phyloP scores from a whole-genome alignment of 495 filamentous ascomycete genomes.

The Lasiosphaeria hispida region DNA sequence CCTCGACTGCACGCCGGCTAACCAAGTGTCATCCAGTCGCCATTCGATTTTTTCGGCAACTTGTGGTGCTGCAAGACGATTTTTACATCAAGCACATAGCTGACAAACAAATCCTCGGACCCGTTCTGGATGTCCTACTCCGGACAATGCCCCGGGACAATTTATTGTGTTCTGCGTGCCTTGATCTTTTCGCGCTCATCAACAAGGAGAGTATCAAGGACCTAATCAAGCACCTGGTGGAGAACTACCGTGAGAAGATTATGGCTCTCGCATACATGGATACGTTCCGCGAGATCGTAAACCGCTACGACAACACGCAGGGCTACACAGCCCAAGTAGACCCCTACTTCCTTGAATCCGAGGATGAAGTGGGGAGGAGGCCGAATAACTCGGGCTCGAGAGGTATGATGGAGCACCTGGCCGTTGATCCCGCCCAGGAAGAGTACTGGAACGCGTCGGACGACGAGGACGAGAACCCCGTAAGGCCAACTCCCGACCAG shows the following conservation, averaged over 20 bases:
- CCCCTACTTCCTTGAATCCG: constrained; percentile 46
- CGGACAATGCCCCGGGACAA: constrained; percentile 96
- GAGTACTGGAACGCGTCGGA: constrained; percentile 94
- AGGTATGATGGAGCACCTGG: constrained; percentile 62
- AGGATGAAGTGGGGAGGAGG: constrained; percentile 50
- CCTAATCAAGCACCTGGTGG: constrained; percentile 79
- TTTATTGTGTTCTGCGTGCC: constrained; percentile 89
- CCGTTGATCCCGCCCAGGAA: constrained; percentile 79
- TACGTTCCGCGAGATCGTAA: constrained; percentile 73
- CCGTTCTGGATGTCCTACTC: constrained; percentile 83
- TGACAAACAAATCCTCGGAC: constrained; percentile 77
- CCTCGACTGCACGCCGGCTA: not conserved
- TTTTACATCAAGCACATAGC: constrained; percentile 88
- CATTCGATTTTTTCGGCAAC: constrained; percentile 89
- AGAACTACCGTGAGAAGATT: constrained; percentile 82
- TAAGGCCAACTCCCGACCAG: constrained; percentile 29
- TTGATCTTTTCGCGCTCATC: constrained; percentile 93
- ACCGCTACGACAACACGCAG: constrained; percentile 76
- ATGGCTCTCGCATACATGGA: constrained; percentile 79
- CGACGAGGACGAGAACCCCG: constrained; percentile 67
- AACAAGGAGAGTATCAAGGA: constrained; percentile 80
- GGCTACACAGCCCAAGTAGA: constrained; percentile 64
- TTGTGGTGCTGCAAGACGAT: constrained; percentile 83
- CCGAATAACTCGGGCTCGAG: constrained; percentile 64
- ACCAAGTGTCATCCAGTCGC: constrained; percentile 55